phyloP scores from a whole-genome alignment of 2,329 filamentous ascomycete species.

The Sporothrix phasma region DNA sequence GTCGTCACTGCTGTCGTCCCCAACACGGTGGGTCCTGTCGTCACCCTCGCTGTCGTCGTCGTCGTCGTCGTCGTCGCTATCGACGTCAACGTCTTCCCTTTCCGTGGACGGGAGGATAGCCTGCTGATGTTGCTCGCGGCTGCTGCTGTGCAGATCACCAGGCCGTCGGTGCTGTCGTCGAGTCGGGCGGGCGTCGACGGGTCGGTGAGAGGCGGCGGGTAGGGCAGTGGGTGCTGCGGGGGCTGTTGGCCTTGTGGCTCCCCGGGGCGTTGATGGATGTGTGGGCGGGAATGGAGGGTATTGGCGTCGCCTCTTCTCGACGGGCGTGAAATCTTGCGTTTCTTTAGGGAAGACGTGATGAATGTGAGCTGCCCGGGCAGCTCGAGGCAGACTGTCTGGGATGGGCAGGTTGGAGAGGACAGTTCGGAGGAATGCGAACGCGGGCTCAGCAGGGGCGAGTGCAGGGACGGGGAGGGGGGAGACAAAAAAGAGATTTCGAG shows the following conservation, averaged over 20 bases:
- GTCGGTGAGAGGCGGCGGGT: neutral
- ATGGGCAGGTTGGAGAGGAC: neutral
- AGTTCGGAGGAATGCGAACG: neutral
- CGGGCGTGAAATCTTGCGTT: conserved; percentile 54
- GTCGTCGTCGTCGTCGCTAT: neutral
- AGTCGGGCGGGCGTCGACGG: neutral
- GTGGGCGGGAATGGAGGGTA: conserved; percentile 22
- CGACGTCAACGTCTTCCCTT: neutral
- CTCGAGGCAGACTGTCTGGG: conserved; percentile 32
- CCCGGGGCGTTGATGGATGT: neutral
- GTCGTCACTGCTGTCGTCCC: conserved; percentile 31
- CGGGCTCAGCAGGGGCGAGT: neutral
- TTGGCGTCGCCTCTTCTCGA: conserved; percentile 30
- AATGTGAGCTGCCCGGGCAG: conserved; percentile 57
- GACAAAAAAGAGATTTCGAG: conserved; percentile 6
- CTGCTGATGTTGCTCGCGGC: neutral
- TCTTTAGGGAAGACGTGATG: conserved; percentile 66
- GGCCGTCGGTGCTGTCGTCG: neutral
- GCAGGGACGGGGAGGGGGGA: neutral
- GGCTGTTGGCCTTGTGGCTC: neutral
- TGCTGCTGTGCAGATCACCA: neutral
- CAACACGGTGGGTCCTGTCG: neutral
- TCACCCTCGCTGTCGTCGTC: neutral
- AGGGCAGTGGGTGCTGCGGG: neutral
- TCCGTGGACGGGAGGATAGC: conserved; percentile 18